These are phyloP conservation scores for Pichia sp. DNA, from an alignment of 1,139 yeast genomes.

Conservation along the genomic window DNA sequence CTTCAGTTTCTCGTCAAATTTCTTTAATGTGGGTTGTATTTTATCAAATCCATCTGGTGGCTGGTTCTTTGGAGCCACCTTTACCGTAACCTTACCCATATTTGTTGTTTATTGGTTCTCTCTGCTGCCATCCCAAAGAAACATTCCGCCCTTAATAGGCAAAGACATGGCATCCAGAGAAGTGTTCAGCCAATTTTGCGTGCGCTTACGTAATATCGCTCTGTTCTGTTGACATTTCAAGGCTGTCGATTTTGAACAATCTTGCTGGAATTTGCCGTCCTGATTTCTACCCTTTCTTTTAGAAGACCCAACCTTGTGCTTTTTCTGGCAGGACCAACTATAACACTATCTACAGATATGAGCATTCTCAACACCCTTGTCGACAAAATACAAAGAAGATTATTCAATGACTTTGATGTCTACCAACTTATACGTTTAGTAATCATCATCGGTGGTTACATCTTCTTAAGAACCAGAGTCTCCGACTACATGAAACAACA, in stretches of 20 bases:
- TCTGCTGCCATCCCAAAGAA: too few relatives aligned
- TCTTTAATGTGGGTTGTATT: constrained; percentile 67
- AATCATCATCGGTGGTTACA: constrained; percentile 45
- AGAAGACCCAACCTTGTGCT: too few relatives aligned
- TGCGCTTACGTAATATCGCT: background rate
- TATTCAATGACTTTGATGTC: constrained; percentile 33
- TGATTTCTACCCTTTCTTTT: too few relatives aligned
- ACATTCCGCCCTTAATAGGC: too few relatives aligned
- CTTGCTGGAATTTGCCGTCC: too few relatives aligned
- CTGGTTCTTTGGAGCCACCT: constrained; percentile 28
- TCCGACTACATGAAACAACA: constrained; percentile 45
- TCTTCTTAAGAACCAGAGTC: constrained; percentile 41
- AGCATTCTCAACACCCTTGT: constrained; percentile 11
- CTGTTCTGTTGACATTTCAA: background rate
- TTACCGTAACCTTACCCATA: constrained; percentile 20
- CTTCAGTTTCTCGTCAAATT: constrained; percentile 59
- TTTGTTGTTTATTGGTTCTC: too few relatives aligned
- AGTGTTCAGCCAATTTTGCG: too few relatives aligned
- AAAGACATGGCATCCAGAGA: background rate
- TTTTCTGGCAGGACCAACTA: too few relatives aligned
- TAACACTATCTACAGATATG: constrained; percentile 1
- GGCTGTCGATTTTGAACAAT: background rate
- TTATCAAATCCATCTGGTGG: constrained; percentile 79
- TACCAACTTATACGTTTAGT: constrained; percentile 39
- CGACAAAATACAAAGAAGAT: constrained; percentile 16